Base-by-base conservation (phyloP, 768 basidiomycete species). In the Suillus subluteus region DNA sequence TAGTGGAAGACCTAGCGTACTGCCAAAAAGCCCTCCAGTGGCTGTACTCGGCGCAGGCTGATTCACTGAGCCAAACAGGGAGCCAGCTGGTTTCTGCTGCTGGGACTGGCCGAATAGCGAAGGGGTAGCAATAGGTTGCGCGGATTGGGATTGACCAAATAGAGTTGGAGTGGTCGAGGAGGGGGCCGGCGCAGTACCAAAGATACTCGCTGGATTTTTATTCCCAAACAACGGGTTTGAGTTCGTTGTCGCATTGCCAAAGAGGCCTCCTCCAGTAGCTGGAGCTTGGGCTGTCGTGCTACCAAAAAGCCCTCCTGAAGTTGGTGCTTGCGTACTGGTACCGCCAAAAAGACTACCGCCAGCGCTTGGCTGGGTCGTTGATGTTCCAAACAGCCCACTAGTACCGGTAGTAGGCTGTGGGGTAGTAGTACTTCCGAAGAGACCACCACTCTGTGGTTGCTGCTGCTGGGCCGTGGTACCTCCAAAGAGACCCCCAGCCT, bases 221-320 rank as follows among this genome's bases (percentile, higher is more conserved):
- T 75, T 77, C 16, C 80, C 81, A 56, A 83, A 83, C 37, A 81
- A 66, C 46, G 78, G 73, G 61, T 78, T 74, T 48, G 72, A 44
- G 38, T 58, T 70, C 48, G 75, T 56, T 43, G 66, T 68, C 2
- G 74, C 65, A 50, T n/a, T 62, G 18, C 78, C 78, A 66, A 78
- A 80, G 5, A 71, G 55, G 40, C 77, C 72, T 1, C 68, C 67
- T n/a, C 63, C 68, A 58, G 70, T 68, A 9, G 64, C 66, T 35
- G 71, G 75, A 41, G 68, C 30, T 32, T 64, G 65, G n/a, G 72
- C 71, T 18, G 66, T 52, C 6, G 71, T 70, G 58, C 50, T 66
- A 16, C 79, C 74, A 68, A 80, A 80, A 58, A 79, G 62, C 8
- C 78, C 73, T 6, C 59, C 41, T 13, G 75, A 73, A 21, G 75